Evolutionary conservation across 805 yeast species (phyloP), one percentile per base, ranked within the genome.

Genomic region (Saccharomycopsis lassenensis): DNA sequence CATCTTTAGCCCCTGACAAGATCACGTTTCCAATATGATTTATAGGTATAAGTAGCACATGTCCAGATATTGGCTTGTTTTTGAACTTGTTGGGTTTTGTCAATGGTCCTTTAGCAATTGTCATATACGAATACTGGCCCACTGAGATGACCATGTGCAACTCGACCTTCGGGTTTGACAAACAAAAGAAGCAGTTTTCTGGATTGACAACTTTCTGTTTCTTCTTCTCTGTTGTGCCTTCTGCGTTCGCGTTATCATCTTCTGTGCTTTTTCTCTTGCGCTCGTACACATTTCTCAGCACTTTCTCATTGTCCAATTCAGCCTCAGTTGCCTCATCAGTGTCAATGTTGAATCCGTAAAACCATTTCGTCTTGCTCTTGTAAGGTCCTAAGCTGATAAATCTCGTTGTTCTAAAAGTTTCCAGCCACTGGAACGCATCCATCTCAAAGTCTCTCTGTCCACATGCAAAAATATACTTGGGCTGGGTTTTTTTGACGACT

Each of bases 31-130:
- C 68, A 6, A 63, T 61, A 52, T 86, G 96, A 15, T 77, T 74
- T 14, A 87, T 69, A 0, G 95, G 93, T 8, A 85, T 72, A 6
- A 87, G 65, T 29, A 86, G 61, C 16, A 83, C 82, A 59, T 86
- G 95, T 0, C 93, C 95, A 0, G 93, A 71, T 49, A 82, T 76
- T 6, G 62, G 58, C 3, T 67, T 55, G 3, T 58, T 56, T 10
- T 60, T 59, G 8, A 14, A 26, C 17, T 29, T 28, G 7, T 52
- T 56, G 1, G 77, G 71, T 19, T 65, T 56, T 1, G 82, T 71
- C 14, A 86, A 56, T 0, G 96, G 95, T 0, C 96, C 96, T 50
- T 81, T 85, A 0, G 94, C 93, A 11, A 77, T 63, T 0, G 95
- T 77, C 39, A 86, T 34, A 52, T 85, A 86, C 0, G 74, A 58